A percentile compares a stretch with the other conserved stretches of the same genome.
Conservation (phyloP, 441 rosid genomes). For the Omphalea diandra region DNA sequence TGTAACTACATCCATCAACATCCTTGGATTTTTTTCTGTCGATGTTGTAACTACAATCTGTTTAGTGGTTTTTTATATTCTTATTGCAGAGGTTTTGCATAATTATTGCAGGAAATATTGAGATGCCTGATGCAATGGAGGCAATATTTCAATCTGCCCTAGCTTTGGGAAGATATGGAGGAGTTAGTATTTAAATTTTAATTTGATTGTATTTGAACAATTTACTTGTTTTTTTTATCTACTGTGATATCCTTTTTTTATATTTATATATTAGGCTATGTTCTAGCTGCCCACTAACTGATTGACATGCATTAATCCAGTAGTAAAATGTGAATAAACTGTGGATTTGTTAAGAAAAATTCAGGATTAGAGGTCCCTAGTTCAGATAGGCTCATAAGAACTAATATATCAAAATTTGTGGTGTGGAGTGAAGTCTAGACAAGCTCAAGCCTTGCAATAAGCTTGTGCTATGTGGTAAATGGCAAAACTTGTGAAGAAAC, state of each 20-base stretch:
- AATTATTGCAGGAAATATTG: slow-evolving; percentile 53
- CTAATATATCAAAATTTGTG: neutral
- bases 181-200: slow-evolving; percentile 48
- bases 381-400: neutral
- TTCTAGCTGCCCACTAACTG: neutral
- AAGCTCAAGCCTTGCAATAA: neutral
- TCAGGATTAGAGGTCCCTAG: neutral
- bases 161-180: slow-evolving; percentile 69
- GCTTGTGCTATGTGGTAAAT: neutral
- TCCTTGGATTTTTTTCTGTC: neutral
- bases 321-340: neutral
- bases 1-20: neutral
- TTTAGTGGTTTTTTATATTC: neutral
- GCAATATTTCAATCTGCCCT: slow-evolving; percentile 86
- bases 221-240: neutral
- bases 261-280: neutral
- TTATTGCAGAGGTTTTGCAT: slow-evolving; percentile 4
- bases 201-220: slow-evolving; percentile 7
- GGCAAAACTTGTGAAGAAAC: neutral
- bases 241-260: neutral
- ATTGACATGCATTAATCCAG: neutral
- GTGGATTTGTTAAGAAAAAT: neutral
- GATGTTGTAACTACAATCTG: neutral
- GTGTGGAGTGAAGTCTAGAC: neutral
- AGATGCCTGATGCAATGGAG: slow-evolving; percentile 99